A percentile compares a stretch with the other conserved stretches of the same genome.
phyloP scores from a whole-genome alignment of 1,139 yeast species.

The Nakaseomyces sp. region DNA sequence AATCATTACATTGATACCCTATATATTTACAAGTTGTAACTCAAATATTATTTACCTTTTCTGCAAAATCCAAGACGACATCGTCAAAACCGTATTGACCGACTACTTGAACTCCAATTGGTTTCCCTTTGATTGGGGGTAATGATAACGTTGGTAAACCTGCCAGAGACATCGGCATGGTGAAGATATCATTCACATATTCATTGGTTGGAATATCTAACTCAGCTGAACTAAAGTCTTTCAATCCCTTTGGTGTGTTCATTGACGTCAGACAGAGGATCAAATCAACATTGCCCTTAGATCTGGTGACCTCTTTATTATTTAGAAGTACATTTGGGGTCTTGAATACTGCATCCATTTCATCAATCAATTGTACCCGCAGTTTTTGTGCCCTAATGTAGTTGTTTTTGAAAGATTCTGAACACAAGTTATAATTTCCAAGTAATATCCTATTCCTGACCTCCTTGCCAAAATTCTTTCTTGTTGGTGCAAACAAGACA shows the following conservation, averaged over 20 bases:
- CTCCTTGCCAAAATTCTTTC: slow-evolving; percentile 65
- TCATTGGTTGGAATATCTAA: slow-evolving; percentile 46
- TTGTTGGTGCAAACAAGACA: slow-evolving; percentile 45
- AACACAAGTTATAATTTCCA: slow-evolving; percentile 79
- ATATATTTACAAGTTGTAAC: slow-evolving; percentile 24
- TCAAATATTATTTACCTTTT: slow-evolving; percentile 7
- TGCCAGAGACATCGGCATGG: slow-evolving; percentile 85
- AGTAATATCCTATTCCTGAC: slow-evolving; percentile 74
- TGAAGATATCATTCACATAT: slow-evolving; percentile 73
- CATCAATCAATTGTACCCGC: slow-evolving; percentile 50
- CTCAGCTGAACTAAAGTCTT: slow-evolving; percentile 34
- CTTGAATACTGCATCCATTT: slow-evolving; percentile 58
- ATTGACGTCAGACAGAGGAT: slow-evolving; percentile 67
- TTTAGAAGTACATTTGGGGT: slow-evolving; percentile 39
- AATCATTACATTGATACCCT: neutral
- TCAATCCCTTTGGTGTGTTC: slow-evolving; percentile 47
- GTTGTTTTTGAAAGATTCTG: slow-evolving; percentile 65
- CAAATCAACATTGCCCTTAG: slow-evolving; percentile 49
- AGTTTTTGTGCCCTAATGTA: slow-evolving; percentile 67
- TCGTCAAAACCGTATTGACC: slow-evolving; percentile 84
- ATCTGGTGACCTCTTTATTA: slow-evolving; percentile 11
- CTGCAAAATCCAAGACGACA: slow-evolving; percentile 40
- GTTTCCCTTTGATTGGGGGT: slow-evolving; percentile 41
- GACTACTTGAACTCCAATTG: slow-evolving; percentile 66
- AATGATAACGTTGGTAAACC: slow-evolving; percentile 80